Base-by-base conservation (phyloP, 768 basidiomycete genomes). In the Suillus paluster region DNA sequence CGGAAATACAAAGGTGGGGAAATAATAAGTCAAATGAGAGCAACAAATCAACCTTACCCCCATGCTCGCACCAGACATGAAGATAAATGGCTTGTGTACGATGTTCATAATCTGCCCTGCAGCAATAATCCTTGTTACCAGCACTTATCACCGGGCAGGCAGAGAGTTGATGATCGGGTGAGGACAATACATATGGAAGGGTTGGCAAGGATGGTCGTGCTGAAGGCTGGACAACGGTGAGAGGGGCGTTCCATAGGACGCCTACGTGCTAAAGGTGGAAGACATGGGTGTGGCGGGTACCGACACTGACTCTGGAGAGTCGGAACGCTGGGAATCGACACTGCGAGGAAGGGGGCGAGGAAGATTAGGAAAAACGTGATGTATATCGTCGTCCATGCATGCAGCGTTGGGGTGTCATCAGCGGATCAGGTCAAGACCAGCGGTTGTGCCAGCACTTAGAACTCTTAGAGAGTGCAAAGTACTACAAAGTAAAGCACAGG, bases 21-120 rank as follows among this genome's bases (percentile, higher is more conserved):
- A 52, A 33, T 23, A 30, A 30, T 30, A 30, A 6, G 30, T 30
- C 30, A 25, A 61, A 54, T 53, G 6, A 23, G 21, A 3, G 50
- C 27, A 53, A 60, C 60, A 53, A 56, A 19, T 30, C 3, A 30
- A 14, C 78, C 88, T 63, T 67, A 91, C 90, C 44, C 81, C 84
- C 86, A 91, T 89, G 17, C 80, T 74, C 4, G 89, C 88, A 70
- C 91, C 91, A 67, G 89, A 90, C 8, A 92, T 75, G n/a, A 84
- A 83, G 33, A 89, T 75, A 71, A 91, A 90, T 33, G 90, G 89
- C 5, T 77, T 76, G 67, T 91, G 88, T 21, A 90, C 86, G 23
- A 83, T 86, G 6, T 80, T 84, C 12, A 83, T 77, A 61, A 92
- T 75, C 68, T 92, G 91, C 4, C 86, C 88, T 25, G 86, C 84